Base-by-base conservation (phyloP, 2,329 filamentous ascomycete genomes). In the Fusarium tricinctum region DNA sequence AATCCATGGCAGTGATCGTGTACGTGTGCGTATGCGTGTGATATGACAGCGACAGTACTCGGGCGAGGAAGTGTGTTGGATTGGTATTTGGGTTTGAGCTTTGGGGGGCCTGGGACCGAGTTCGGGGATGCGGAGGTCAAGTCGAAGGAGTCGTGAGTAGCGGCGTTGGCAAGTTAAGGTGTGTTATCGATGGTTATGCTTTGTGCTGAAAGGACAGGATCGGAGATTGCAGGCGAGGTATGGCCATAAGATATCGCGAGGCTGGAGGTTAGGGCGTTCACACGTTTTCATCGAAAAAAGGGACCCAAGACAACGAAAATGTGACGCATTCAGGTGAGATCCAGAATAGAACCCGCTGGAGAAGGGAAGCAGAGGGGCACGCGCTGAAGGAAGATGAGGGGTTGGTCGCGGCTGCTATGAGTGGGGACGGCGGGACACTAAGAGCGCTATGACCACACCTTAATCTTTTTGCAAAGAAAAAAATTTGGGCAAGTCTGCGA, bases 1-100 rank as follows among this genome's bases (percentile, higher is more conserved):
- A 90, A 69, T 88, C 87, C 88, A 91, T 90, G 66, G 35, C 69
- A 46, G 58, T 14, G 46, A n/a, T 44, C 20, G n/a, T 50, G 13
- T 51, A n/a, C n/a, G 33, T 55, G 33, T 55, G 23, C 17, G 26
- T 17, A 12, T 19, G 13, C 7, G 6, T 28, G 49, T 46, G 50
- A 35, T 46, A 35, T 30, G 15, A 53, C 19, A 33, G 17, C 8
- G 40, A 19, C 35, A 26, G 32, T 52, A 44, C 9, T 30, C 33
- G 56, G 19, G 23, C 17, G 23, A 39, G 8, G 10, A 32, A 32
- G 14, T 30, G 22, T 12, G 14, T 15, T 20, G 5, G 7, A 8
- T 54, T 48, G 28, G 28, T 46, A 40, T 26, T 13, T 28, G 49
- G 2, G 45, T n/a, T 30, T 43, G 32, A 20, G 46, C 3, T 43